Percentiles rank a stretch among this genome's conserved stretches.
Evolutionary conservation across 2,329 filamentous ascomycete genomes (phyloP).

Genomic region (Fusarium dimerum): DNA sequence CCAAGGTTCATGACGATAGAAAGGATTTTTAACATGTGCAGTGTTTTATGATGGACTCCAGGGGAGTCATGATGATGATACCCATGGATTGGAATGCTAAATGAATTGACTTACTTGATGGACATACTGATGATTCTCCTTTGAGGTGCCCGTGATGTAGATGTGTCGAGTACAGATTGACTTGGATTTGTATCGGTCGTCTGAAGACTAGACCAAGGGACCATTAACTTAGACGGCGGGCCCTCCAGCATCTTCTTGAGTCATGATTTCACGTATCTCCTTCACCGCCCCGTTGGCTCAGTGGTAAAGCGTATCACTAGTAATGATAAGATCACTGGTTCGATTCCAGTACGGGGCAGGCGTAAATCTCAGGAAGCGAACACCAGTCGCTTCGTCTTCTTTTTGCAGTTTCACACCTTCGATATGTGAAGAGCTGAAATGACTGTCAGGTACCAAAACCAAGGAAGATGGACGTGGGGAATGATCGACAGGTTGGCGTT

Average conservation of each 20-base stretch:
- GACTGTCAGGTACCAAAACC: background rate
- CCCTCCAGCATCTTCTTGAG: background rate
- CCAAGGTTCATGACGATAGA: constrained; percentile 9
- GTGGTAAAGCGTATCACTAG: constrained; percentile 25
- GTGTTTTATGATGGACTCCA: too few species aligned
- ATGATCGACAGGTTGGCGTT: too few species aligned
- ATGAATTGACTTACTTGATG: too few species aligned
- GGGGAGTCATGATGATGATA: too few species aligned
- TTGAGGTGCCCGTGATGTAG: too few species aligned
- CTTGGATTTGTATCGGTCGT: too few species aligned
- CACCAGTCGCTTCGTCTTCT: rapidly evolving
- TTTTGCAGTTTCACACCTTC: background rate
- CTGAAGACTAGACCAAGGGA: too few species aligned
- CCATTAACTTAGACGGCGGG: background rate
- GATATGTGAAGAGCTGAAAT: background rate
- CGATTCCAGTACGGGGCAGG: constrained; percentile 20
- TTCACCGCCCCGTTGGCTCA: constrained; percentile 15
- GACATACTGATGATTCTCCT: too few species aligned
- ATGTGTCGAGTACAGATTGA: too few species aligned
- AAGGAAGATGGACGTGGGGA: too few species aligned
- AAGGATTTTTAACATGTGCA: constrained; percentile 13
- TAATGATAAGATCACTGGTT: constrained; percentile 25
- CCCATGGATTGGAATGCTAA: too few species aligned
- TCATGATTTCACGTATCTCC: background rate
- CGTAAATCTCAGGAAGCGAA: rapidly evolving